Base-by-base conservation (phyloP, 164 flowering plant genomes). In the Vitis cinerea region DNA sequence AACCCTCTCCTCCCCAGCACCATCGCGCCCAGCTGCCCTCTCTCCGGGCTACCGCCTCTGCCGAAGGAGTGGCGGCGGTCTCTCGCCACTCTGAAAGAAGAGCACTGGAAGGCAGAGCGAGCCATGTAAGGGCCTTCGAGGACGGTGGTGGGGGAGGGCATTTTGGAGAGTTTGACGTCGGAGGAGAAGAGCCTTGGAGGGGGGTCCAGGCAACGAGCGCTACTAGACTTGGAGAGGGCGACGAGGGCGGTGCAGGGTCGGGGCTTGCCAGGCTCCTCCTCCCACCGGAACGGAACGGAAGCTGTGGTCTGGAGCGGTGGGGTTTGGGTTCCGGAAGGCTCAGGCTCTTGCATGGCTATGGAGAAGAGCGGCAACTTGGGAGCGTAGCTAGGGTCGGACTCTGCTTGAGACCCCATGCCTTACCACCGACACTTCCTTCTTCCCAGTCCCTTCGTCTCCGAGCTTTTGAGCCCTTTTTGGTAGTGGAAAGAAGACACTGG, bases 211-310 rank as follows among this genome's bases (percentile, higher is more conserved):
- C 52, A 71, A 0, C 44, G 44, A 3, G 44, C 44, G 44, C 44
- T 65, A 73, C 4, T 50, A 37, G 3, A 59, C 0, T 7, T 16
- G 74, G 2, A 9, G 65, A 71, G 12, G 44, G 54, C 49, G 60
- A 59, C 53, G 56, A 75, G 66, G n/a, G 64, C 27, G 8, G 79
- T 59, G 73, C 82, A 77, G 9, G 79, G 80, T 47, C 80, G 71
- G 23, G 89, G 87, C 76, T 82, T 85, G 16, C 91, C 91, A 4
- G 91, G 91, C 69, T 82, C 70, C 67, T 87, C 85, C 57, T 87
- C 91, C 91, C 91, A 87, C 23, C 76, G 69, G 79, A 87, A 83
- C 47, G 88, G 88, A 47, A 85, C 79, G 14, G 87, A 69, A 12
- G 83, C 86, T 47, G 68, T 62, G 47, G 77, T 68, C 49, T 77